Conservation (phyloP, 495 filamentous ascomycete species). For the Neurospora sp. region DNA sequence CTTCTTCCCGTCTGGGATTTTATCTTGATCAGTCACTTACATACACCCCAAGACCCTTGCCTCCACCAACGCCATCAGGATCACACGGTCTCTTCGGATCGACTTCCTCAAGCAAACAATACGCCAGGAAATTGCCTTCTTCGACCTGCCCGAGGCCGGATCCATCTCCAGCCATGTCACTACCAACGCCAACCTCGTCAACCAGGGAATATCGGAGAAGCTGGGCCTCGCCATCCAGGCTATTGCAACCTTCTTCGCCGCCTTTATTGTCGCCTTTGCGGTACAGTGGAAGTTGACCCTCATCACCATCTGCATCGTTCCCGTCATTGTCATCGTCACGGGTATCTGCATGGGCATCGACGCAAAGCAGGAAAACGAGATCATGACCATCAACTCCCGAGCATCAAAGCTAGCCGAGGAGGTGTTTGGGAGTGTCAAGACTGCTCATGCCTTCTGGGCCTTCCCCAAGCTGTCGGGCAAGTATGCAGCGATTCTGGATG, state of each 20-base stretch:
- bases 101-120: conserved; percentile 26
- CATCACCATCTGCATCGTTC: conserved; percentile 42
- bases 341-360: conserved; percentile 36
- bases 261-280: conserved; percentile 46
- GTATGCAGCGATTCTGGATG: conserved; percentile 42
- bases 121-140: conserved; percentile 28
- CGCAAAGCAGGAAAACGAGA: conserved; percentile 34
- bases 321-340: conserved; percentile 35
- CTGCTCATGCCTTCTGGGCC: conserved; percentile 53
- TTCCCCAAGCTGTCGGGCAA: conserved; percentile 37
- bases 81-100: conserved; percentile 21
- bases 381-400: conserved; percentile 28
- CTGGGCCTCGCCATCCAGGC: conserved; percentile 45
- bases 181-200: conserved; percentile 18
- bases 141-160: conserved; percentile 24
- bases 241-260: conserved; percentile 44
- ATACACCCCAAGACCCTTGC: not conserved
- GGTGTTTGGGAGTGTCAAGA: conserved; percentile 40
- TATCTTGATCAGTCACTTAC: not conserved
- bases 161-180: conserved; percentile 35
- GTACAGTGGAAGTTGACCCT: conserved; percentile 46
- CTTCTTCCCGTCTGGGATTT: conserved; percentile 5
- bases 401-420: conserved; percentile 49
- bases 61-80: conserved; percentile 11
- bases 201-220: conserved; percentile 48